Evolutionary conservation across 1,139 yeast genomes (phyloP), one percentile per base, ranked within the genome.

Genomic region (Debaryomyces singareniensis): DNA sequence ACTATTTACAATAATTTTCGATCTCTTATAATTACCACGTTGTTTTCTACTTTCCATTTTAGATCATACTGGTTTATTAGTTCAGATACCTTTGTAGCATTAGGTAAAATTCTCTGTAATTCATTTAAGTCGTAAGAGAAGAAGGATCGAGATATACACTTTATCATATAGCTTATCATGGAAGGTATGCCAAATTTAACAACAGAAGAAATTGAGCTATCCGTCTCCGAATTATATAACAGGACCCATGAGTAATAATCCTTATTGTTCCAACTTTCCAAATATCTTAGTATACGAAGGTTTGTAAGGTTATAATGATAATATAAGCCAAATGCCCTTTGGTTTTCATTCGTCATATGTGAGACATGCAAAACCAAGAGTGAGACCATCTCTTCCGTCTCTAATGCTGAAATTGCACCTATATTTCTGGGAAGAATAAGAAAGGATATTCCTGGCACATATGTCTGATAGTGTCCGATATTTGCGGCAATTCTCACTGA

Each of bases 381-480:
- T 4, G 58, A 44, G 2, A 56, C 50, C 2, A 73, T 43, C 33
- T 73, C 79, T 15, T 52, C 45, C 2, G 46, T 30, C 33, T 74
- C 78, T 0, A 36, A 34, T 0, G 35, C 29, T 1, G 42, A 36
- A 13, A 72, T 43, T 1, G 55, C 30, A 1, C 37, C 37, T 5
- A 32, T 36, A 21, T 31, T 27, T n/a, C 31, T 22, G n/a, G 22
- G 18, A 9, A 16, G 34, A 13, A 74, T 47, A 9, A 74, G 47
- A 39, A 62, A 67, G 25, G 49, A 49, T 5, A 74, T 67, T 29
- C 77, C 60, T 1, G 83, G 81, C 1, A 76, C 38, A 40, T 75
- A 77, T 1, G 82, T 70, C 36, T 74, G 77, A 40, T 71, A 69
- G 38, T 71, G 73, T 3, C 75, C 75, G 4, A 67, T 48, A 4